Evolutionary conservation across 441 rosid genomes (phyloP), one percentile per base, ranked within the genome.

Genomic region (Francoa sonchifolia): DNA sequence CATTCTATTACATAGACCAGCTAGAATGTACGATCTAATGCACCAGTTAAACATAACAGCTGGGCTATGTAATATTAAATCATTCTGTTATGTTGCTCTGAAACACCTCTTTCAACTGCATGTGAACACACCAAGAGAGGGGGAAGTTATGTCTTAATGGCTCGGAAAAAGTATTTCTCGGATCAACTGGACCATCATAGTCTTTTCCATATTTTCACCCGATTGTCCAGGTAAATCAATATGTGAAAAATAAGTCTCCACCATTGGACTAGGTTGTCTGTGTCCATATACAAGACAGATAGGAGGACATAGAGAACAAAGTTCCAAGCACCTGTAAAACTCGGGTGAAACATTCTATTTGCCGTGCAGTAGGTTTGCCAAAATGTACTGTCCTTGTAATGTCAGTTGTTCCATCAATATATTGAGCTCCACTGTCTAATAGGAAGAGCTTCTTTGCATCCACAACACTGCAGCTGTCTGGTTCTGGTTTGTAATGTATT

Each of bases 361-460:
- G 80, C 29, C 81, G 70, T 28, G 74, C 52, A 20, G 82, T 68
- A 41, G 96, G 99, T 61, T 74, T 70, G 14, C 85, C 80, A 62
- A 86, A 90, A 62, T 90, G 99, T 21, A 74, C 96, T 8, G 99
- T 90, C 67, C 99, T 72, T 22, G 99, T 90, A 56, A 90, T 73
- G 52, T 90, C 99, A 42, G 99, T 90, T 46, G 96, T 90, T 59
- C 99, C 99, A 55, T 90, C 99, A 20, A 76, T 63, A 61, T 76
- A 86, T 52, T 90, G 99, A 55, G 95, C 99, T 57, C 99, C 99
- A 57, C 95, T 82, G 50, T 90, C 99, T 22, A 90, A 72, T 28
- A 90, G 67, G 56, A 82, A 86, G 19, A 90, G 72, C 44, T 85
- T 90, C 22, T 59, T 52, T 19, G 79, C 60, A 67, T 80, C 90